phyloP scores from a whole-genome alignment of 208 protist species.

The Leishmania amazonensis region DNA sequence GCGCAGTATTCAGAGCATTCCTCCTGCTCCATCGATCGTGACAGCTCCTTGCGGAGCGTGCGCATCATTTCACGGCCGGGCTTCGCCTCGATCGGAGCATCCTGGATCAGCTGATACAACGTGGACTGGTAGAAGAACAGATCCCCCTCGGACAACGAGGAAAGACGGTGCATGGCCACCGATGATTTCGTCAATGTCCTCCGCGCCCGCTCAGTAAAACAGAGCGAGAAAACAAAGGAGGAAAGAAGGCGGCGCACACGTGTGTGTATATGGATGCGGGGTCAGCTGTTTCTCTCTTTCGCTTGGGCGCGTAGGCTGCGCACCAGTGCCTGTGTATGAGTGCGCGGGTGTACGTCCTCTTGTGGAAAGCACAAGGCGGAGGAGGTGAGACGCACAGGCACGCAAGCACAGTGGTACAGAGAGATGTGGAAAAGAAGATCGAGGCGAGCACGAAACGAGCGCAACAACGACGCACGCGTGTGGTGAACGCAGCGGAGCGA shows the following conservation, averaged over 20 bases:
- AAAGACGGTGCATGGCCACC: conserved; percentile 29
- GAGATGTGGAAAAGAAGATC: background rate
- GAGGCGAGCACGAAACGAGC: background rate
- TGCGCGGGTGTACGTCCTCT: background rate
- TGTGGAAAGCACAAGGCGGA: background rate
- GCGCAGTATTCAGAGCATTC: conserved; percentile 71
- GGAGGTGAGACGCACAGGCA: background rate
- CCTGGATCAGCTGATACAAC: conserved; percentile 77
- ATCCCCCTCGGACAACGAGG: conserved; percentile 43
- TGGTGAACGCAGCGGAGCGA: background rate
- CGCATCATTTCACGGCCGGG: conserved; percentile 77
- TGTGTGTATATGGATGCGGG: background rate
- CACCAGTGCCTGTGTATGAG: background rate
- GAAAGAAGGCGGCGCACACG: too few species aligned
- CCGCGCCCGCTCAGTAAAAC: background rate
- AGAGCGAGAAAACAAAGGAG: background rate
- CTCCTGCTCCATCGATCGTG: conserved; percentile 55
- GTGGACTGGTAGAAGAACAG: conserved; percentile 77
- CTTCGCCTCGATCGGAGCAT: conserved; percentile 63
- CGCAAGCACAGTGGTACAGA: background rate
- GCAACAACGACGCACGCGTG: background rate
- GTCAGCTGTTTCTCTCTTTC: background rate
- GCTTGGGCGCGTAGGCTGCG: background rate
- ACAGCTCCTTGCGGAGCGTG: conserved; percentile 73
- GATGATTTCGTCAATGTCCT: background rate